Evolutionary conservation across 805 yeast species (phyloP).

Genomic region (Saccharomycopsis synnaedendra): DNA sequence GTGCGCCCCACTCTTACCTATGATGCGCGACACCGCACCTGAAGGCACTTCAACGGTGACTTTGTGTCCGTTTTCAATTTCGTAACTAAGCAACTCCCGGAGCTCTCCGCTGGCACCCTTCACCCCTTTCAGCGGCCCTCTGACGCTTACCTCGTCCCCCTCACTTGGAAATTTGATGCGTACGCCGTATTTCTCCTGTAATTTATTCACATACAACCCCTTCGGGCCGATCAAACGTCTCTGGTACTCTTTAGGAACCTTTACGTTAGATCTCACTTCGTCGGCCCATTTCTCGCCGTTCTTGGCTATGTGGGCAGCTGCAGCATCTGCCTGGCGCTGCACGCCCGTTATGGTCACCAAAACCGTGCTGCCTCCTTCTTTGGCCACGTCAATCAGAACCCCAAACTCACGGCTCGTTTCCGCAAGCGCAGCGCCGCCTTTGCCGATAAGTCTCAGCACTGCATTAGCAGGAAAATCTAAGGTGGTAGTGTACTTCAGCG

Average conservation of each 20-base stretch:
- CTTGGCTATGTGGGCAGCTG: constrained; percentile 44
- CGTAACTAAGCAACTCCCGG: constrained; percentile 72
- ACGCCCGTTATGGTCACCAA: constrained; percentile 62
- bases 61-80: constrained; percentile 71
- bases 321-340: constrained; percentile 65
- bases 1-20: constrained; percentile 81
- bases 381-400: constrained; percentile 65
- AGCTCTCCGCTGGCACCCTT: constrained; percentile 75
- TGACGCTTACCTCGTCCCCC: constrained; percentile 43
- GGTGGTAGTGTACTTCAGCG: constrained; percentile 32
- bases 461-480: constrained; percentile 55
- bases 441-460: constrained; percentile 80
- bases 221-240: constrained; percentile 73
- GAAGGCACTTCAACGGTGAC: constrained; percentile 56
- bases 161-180: constrained; percentile 62
- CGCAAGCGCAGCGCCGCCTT: constrained; percentile 67
- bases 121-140: constrained; percentile 89
- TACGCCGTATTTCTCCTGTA: constrained; percentile 82
- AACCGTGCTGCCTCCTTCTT: constrained; percentile 29
- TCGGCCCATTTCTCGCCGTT: constrained; percentile 74
- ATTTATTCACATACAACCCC: constrained; percentile 71
- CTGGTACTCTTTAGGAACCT: constrained; percentile 70
- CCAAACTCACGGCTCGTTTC: constrained; percentile 61
- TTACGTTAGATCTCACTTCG: constrained; percentile 52
- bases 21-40: constrained; percentile 69